phyloP scores from a whole-genome alignment of 1,284 basidiomycete genomes.

The Leccinum cinnamomeum region DNA sequence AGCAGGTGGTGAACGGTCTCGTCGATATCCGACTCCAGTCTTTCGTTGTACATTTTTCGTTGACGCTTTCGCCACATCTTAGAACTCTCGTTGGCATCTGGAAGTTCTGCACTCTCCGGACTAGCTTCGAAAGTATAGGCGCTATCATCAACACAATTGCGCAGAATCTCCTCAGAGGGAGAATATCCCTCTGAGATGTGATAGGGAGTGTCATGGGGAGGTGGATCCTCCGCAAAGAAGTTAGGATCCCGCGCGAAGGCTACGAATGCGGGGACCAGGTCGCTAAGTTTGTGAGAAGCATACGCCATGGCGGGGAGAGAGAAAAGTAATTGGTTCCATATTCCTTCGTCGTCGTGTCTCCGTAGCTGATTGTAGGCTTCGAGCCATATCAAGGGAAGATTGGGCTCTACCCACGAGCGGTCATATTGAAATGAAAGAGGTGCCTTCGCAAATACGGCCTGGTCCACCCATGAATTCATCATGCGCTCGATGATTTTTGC shows the following conservation, averaged over 20 bases:
- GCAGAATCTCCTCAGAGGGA: slow-evolving; percentile 3
- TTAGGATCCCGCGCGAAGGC: slow-evolving; percentile 26
- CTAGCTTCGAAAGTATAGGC: slow-evolving; percentile 14
- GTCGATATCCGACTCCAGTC: neutral
- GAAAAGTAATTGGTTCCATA: slow-evolving; percentile 31
- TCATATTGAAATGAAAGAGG: slow-evolving; percentile 19
- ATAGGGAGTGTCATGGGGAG: slow-evolving; percentile 9
- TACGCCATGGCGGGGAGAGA: slow-evolving; percentile 36
- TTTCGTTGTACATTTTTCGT: slow-evolving; percentile 4
- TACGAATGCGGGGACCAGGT: slow-evolving; percentile 30
- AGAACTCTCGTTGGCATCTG: neutral
- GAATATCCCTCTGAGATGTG: slow-evolving; percentile 13
- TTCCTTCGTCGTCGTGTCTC: neutral
- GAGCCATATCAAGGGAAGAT: slow-evolving; percentile 29
- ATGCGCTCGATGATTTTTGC: neutral
- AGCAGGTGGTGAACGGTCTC: neutral
- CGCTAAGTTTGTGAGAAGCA: slow-evolving; percentile 4
- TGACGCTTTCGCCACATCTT: slow-evolving; percentile 1
- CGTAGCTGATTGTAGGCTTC: slow-evolving; percentile 34
- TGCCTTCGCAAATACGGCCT: neutral
- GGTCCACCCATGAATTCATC: slow-evolving; percentile 11
- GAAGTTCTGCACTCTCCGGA: slow-evolving; percentile 7
- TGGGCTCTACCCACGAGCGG: slow-evolving; percentile 18
- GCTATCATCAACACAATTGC: slow-evolving; percentile 1
- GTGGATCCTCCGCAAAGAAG: slow-evolving; percentile 14